These are phyloP conservation scores for Aspergillus tamarii DNA, from an alignment of 2,329 filamentous ascomycete genomes.

Conservation along the genomic window DNA sequence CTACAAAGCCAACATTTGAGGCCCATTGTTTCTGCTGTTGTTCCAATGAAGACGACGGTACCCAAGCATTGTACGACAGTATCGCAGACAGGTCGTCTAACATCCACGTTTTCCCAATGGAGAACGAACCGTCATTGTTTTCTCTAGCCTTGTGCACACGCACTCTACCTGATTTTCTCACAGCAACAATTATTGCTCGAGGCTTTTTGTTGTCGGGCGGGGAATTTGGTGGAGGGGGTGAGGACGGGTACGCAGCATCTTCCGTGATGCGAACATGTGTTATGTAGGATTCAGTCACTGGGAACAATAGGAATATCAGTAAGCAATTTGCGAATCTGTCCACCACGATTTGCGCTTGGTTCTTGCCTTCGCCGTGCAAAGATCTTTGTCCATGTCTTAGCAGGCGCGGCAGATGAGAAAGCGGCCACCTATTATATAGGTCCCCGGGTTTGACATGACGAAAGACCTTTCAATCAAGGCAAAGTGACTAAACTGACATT, in stretches of 20 bases:
- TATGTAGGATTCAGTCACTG: slow-evolving; percentile 91
- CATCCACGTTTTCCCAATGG: slow-evolving; percentile 97
- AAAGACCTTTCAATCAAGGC: slow-evolving; percentile 11
- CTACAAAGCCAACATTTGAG: slow-evolving; percentile 78
- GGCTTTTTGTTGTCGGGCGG: slow-evolving; percentile 77
- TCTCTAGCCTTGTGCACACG: slow-evolving; percentile 97
- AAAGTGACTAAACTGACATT: slow-evolving; percentile 9
- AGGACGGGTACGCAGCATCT: slow-evolving; percentile 79
- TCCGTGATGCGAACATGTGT: slow-evolving; percentile 93
- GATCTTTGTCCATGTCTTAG: background rate
- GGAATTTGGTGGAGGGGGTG: slow-evolving; percentile 80
- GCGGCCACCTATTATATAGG: background rate
- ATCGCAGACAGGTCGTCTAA: slow-evolving; percentile 85
- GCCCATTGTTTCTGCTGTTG: slow-evolving; percentile 73
- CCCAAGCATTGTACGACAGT: slow-evolving; percentile 74
- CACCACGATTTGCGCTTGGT: background rate
- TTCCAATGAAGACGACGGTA: slow-evolving; percentile 62
- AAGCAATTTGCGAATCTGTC: background rate
- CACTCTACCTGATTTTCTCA: slow-evolving; percentile 87
- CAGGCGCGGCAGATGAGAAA: background rate
- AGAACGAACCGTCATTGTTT: slow-evolving; percentile 91
- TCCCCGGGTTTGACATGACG: background rate
- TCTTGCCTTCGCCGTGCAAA: background rate
- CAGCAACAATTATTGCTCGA: slow-evolving; percentile 88
- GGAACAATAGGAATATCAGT: slow-evolving; percentile 24